Conservation (phyloP, 208 protist species). For the Leishmania gerbilli region DNA sequence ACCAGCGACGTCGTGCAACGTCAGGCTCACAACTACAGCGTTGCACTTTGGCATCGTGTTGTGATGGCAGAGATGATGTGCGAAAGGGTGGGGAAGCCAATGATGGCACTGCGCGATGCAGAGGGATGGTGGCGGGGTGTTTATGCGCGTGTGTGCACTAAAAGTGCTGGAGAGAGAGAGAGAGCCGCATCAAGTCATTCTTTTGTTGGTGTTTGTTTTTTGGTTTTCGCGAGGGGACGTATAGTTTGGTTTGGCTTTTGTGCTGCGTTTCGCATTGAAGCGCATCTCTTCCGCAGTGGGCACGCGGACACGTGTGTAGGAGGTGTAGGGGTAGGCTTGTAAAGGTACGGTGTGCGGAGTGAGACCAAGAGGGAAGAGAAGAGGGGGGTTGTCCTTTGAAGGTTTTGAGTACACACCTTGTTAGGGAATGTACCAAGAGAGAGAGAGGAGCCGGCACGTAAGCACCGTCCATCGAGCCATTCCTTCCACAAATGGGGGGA, state of each 20-base stretch:
- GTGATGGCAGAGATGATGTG: background rate
- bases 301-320: background rate
- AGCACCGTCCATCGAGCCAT: background rate
- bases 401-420: background rate
- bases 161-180: background rate
- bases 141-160: background rate
- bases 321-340: background rate
- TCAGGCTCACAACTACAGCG: slow-evolving; percentile 15
- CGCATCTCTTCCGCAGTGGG: background rate
- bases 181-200: too few relatives aligned
- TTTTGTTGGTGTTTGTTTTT: background rate
- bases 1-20: slow-evolving; percentile 27
- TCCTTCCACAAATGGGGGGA: background rate
- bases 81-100: background rate
- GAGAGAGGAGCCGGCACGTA: background rate
- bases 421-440: background rate
- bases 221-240: background rate
- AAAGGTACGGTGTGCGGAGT: background rate
- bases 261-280: too few relatives aligned
- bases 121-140: background rate
- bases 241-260: too few relatives aligned
- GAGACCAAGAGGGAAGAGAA: too few relatives aligned
- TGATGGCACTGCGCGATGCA: background rate
- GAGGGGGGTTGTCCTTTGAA: background rate
- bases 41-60: slow-evolving; percentile 20